Evolutionary conservation across 1,139 yeast species (phyloP).

Genomic region (Candida sp.): DNA sequence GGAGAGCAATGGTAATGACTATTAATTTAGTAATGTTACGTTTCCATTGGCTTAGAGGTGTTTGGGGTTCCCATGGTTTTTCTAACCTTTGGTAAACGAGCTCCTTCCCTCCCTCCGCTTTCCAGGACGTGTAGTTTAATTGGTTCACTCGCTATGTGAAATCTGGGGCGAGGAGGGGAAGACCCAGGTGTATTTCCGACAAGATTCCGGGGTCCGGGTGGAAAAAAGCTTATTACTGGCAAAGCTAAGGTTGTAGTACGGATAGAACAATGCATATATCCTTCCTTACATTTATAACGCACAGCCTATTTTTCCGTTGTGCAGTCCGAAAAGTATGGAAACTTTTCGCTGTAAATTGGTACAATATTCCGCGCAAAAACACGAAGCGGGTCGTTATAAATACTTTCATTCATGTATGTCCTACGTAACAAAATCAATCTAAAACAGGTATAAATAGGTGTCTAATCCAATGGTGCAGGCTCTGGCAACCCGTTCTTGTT

Average conservation of each 20-base stretch:
- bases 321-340: neutral
- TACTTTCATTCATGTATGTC: neutral
- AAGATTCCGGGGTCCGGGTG: neutral
- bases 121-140: no score
- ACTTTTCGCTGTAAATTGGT: neutral
- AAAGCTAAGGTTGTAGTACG: neutral
- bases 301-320: neutral
- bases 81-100: no score
- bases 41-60: no score
- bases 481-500: conserved; percentile 23
- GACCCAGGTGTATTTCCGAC: neutral
- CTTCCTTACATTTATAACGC: neutral
- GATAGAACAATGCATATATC: neutral
- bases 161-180: neutral
- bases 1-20: no score
- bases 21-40: no score
- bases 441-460: neutral
- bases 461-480: conserved; percentile 15
- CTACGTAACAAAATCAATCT: neutral
- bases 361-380: neutral
- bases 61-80: no score
- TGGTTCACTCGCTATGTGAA: neutral
- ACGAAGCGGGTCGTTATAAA: neutral
- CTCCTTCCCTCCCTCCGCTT: no score
- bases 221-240: neutral